Base-by-base conservation (phyloP, 163 green algal genomes). In the Chlorella variabilis region DNA sequence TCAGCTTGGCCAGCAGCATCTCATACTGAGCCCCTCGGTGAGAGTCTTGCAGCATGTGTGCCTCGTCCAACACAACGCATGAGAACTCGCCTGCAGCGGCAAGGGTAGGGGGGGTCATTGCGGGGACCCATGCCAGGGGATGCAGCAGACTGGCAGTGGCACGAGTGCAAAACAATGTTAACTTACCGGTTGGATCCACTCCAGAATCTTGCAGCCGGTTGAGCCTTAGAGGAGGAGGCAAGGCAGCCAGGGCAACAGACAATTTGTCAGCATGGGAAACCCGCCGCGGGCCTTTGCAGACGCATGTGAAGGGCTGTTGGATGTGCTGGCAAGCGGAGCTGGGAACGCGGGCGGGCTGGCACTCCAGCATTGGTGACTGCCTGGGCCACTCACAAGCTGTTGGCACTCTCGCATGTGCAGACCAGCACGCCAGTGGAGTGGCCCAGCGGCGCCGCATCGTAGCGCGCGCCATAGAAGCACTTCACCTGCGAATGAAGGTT, bases 21-120 rank as follows among this genome's bases (percentile, higher is more conserved):
- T 99, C 96, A 78, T 98, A 87, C 63, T 96, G 86, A 76, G 94
- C 94, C 8, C 96, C 96, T 2, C 96, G 85, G 90, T 98, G 95
- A 65, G 98, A 85, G 83, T 99, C 96, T 80, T 99, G 96, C 54
- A 98, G 91, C 2, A 98, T 98, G 91, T 98, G 95, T 65, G 98
- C 85, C 84, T 99, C 96, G 80, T 99, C 96, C 54, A 99, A 91
- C 2, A 98, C 59, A 38, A 20, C 27, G 8, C 38, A 6, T 4
- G 8, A 39, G 29, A 67, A 67, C 59, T 67, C 59, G 23, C 23
- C 18, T n/a, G 54, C 54, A 63, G 23, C 54, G 8, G 54, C 23
- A 54, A 15, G 11, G 15, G 45, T n/a, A n/a, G n/a, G n/a, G n/a
- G n/a, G n/a, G n/a, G n/a, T n/a, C n/a, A 54, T 54, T 54, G 15